These are phyloP conservation scores for Neofusicoccum laricinum DNA, from an alignment of 2,329 filamentous ascomycete species.

Conservation along the genomic window DNA sequence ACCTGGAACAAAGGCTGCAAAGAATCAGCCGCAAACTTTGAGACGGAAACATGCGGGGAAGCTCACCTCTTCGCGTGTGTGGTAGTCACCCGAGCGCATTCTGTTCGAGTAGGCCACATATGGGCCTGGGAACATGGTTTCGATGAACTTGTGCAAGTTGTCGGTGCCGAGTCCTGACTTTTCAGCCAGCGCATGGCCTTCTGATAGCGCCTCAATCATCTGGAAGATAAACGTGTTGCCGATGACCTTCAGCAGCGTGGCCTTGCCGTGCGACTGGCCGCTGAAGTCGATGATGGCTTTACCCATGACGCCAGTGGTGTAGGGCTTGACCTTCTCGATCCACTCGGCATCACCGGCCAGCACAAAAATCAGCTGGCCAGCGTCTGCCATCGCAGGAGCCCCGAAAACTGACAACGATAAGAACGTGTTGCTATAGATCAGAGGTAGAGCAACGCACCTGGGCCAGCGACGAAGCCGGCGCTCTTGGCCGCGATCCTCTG, in stretches of 20 bases:
- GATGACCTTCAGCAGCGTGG: constrained; percentile 73
- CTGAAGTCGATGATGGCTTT: constrained; percentile 68
- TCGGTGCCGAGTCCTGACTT: constrained; percentile 72
- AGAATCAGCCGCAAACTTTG: background rate
- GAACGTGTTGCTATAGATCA: constrained; percentile 27
- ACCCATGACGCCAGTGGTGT: constrained; percentile 69
- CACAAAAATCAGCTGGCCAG: constrained; percentile 69
- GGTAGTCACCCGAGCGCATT: constrained; percentile 74
- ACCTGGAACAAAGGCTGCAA: constrained; percentile 72
- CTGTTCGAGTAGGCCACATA: constrained; percentile 72
- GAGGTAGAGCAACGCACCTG: constrained; percentile 37
- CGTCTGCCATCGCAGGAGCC: constrained; percentile 66
- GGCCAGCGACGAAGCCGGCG: constrained; percentile 71
- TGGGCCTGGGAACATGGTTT: constrained; percentile 70
- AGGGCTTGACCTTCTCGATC: constrained; percentile 65
- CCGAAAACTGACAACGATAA: constrained; percentile 57
- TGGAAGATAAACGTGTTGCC: constrained; percentile 85
- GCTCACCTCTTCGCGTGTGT: constrained; percentile 60
- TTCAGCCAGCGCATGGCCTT: constrained; percentile 76
- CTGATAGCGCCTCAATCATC: constrained; percentile 76
- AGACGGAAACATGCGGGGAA: too few species aligned
- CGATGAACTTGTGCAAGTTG: constrained; percentile 68
- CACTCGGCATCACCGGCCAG: constrained; percentile 62
- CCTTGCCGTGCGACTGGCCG: constrained; percentile 65
- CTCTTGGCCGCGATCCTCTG: constrained; percentile 57